Percentiles rank a stretch among this genome's conserved stretches.
Conservation (phyloP, 2,329 filamentous ascomycete genomes). For the Colletotrichum shisoi region DNA sequence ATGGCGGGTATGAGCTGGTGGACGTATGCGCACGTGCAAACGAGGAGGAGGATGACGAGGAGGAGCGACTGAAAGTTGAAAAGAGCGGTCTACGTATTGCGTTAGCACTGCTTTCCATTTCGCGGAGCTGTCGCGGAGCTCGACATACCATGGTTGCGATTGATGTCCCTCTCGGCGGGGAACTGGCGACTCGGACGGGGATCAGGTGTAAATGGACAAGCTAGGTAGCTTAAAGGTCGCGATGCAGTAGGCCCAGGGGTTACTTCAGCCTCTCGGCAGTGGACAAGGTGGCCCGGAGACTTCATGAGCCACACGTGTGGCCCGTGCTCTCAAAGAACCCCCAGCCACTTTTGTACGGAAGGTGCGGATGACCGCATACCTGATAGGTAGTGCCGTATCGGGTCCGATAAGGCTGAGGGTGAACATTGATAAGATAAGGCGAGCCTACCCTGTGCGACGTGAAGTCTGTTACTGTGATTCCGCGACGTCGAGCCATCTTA, state of each 20-base stretch:
- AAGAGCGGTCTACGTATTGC: slow-evolving; percentile 75
- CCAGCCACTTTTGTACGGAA: slow-evolving; percentile 1
- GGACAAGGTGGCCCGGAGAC: slow-evolving; percentile 38
- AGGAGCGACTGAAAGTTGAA: slow-evolving; percentile 99
- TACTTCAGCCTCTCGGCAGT: slow-evolving; percentile 27
- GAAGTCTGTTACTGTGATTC: slow-evolving; percentile 25
- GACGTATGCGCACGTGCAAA: slow-evolving; percentile 94
- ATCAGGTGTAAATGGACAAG: slow-evolving; percentile 21
- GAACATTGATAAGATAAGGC: slow-evolving; percentile 9
- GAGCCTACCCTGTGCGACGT: slow-evolving; percentile 15
- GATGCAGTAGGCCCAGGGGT: slow-evolving; percentile 25
- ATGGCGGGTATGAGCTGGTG: slow-evolving; percentile 89
- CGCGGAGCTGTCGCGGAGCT: background rate
- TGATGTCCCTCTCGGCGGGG: slow-evolving; percentile 24
- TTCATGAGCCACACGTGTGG: slow-evolving; percentile 31
- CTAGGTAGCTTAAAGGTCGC: slow-evolving; percentile 19
- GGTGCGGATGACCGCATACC: background rate
- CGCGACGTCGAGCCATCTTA: background rate
- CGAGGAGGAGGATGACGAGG: slow-evolving; percentile 90
- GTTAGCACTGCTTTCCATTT: slow-evolving; percentile 22
- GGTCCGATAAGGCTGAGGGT: background rate
- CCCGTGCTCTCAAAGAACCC: background rate
- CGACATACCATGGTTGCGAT: slow-evolving; percentile 43
- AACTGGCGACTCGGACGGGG: slow-evolving; percentile 22
- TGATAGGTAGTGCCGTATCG: too few species aligned